A percentile compares a stretch with the other conserved stretches of the same genome.
These are phyloP conservation scores for Scortechinia acanthostroma DNA, from an alignment of 2,329 filamentous ascomycete species.

Conservation along the genomic window DNA sequence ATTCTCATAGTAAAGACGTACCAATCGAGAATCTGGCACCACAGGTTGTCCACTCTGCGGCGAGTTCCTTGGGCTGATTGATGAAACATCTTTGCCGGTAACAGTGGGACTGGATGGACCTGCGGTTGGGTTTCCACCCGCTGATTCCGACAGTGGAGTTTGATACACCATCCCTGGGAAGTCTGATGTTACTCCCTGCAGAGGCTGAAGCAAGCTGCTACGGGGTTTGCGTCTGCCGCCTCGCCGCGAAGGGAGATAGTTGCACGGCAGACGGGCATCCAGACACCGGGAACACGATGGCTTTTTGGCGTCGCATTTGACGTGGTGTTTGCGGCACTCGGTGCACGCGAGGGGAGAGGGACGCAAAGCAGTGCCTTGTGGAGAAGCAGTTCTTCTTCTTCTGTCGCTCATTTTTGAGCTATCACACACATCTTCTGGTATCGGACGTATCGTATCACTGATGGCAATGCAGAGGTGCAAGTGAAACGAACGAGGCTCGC, in stretches of 20 bases:
- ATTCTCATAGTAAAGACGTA: not conserved
- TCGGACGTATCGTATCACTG: too few species aligned
- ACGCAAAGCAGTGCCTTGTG: too few species aligned
- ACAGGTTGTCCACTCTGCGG: not conserved
- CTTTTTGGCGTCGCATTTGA: not conserved
- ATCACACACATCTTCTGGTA: too few species aligned
- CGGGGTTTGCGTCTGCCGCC: not conserved
- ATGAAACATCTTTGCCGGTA: not conserved
- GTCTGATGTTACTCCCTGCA: too few species aligned
- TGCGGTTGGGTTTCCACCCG: too few species aligned
- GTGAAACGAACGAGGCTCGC: too few species aligned
- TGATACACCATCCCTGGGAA: not conserved
- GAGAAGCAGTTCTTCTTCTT: not conserved
- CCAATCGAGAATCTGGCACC: not conserved
- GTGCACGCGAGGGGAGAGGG: not conserved
- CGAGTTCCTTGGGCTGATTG: not conserved
- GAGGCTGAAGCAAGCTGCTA: not conserved
- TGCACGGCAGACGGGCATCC: not conserved
- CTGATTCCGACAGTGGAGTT: not conserved
- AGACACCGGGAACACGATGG: not conserved
- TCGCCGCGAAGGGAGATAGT: constrained; percentile 1
- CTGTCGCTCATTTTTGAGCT: too few species aligned
- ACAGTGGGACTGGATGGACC: too few species aligned
- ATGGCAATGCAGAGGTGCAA: too few species aligned
- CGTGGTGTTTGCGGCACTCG: not conserved